Percentiles rank a stretch among this genome's conserved stretches.
Evolutionary conservation across 345 rosid species (phyloP).

Genomic region (Lepidium sativum): DNA sequence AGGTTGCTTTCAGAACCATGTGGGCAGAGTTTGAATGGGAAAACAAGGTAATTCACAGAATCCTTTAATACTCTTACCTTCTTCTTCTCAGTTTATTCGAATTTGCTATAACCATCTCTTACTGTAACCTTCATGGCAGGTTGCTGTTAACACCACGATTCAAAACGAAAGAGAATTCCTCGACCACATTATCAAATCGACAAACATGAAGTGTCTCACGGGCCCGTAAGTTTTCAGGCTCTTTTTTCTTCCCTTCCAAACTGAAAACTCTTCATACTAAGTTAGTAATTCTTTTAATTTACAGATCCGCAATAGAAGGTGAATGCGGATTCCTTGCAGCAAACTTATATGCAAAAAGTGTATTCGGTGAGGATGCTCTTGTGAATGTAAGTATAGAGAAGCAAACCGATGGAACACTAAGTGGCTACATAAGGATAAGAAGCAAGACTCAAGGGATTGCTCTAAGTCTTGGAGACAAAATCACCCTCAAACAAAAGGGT

Average conservation of each 20-base stretch:
- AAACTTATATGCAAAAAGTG: conserved; percentile 82
- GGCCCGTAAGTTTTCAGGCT: conserved; percentile 21
- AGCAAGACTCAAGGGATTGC: conserved; percentile 96
- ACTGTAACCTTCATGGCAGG: conserved; percentile 13
- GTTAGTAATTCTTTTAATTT: not conserved
- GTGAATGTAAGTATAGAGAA: conserved; percentile 81
- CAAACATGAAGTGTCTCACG: conserved; percentile 34
- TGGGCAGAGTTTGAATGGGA: conserved; percentile 99
- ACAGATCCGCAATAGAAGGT: conserved; percentile 73
- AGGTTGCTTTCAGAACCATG: conserved; percentile 89
- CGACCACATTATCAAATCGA: conserved; percentile 30
- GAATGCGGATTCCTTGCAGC: conserved; percentile 88
- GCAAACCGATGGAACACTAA: conserved; percentile 55
- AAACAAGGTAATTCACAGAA: conserved; percentile 59
- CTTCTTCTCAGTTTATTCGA: not conserved
- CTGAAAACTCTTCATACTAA: not conserved
- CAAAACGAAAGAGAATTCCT: conserved; percentile 32
- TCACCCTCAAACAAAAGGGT: conserved; percentile 36
- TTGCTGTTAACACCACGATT: conserved; percentile 33
- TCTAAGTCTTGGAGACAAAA: conserved; percentile 37
- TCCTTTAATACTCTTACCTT: not conserved
- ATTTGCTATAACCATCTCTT: not conserved
- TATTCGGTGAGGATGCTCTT: conserved; percentile 80
- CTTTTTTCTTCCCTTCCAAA: not conserved
- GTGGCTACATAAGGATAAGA: conserved; percentile 83